Evolutionary conservation across 352 stramenopile genomes (phyloP).

Genomic region (Globisporangium ultimum): DNA sequence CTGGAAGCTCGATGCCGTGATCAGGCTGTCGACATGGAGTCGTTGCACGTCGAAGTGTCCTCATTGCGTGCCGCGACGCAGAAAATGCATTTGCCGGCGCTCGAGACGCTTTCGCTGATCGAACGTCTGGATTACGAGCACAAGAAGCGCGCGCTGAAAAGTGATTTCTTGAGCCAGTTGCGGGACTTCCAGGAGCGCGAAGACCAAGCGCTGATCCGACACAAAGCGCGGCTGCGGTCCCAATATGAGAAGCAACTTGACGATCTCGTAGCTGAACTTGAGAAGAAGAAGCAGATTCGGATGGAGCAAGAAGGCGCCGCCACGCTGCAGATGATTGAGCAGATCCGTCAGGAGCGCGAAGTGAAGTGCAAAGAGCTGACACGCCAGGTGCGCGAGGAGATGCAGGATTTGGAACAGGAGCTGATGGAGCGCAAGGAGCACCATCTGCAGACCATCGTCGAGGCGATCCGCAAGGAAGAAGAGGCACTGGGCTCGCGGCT

Average conservation of each 20-base stretch:
- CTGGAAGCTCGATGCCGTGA: constrained; percentile 50
- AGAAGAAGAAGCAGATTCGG: constrained; percentile 47
- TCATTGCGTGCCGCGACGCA: constrained; percentile 39
- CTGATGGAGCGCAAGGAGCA: constrained; percentile 42
- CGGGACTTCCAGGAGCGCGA: constrained; percentile 70
- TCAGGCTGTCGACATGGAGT: constrained; percentile 47
- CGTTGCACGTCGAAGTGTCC: constrained; percentile 48
- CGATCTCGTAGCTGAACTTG: constrained; percentile 54
- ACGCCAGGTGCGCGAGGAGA: constrained; percentile 38
- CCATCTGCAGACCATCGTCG: constrained; percentile 35
- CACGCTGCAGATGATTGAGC: constrained; percentile 41
- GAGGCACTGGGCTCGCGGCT: constrained; percentile 26
- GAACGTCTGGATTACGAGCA: constrained; percentile 72
- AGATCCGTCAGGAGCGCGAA: constrained; percentile 51
- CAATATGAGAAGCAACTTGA: constrained; percentile 66
- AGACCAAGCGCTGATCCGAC: constrained; percentile 53
- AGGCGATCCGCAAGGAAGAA: constrained; percentile 44
- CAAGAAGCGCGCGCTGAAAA: constrained; percentile 58
- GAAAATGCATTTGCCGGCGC: constrained; percentile 46
- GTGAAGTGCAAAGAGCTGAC: constrained; percentile 43
- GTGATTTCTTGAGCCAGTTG: constrained; percentile 61
- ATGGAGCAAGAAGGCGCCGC: constrained; percentile 62
- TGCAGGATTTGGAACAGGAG: constrained; percentile 47
- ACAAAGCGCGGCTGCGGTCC: constrained; percentile 61
- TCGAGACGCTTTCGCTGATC: constrained; percentile 46